Percentiles rank a stretch among this genome's conserved stretches.
Conservation (phyloP, 495 filamentous ascomycete genomes). For the Hypoxylon intermedium region DNA sequence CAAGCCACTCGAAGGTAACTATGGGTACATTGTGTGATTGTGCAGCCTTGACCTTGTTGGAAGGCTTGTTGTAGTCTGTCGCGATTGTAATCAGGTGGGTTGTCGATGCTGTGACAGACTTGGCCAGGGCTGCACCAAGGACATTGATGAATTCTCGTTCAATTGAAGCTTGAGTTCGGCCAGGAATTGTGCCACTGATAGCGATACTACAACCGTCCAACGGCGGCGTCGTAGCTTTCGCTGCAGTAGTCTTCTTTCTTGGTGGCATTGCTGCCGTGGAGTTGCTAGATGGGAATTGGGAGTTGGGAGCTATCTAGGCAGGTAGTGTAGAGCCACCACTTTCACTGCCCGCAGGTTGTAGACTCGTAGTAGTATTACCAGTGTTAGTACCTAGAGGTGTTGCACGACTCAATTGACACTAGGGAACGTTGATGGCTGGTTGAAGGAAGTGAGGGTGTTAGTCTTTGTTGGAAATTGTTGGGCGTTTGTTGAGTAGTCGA, state of each 20-base stretch:
- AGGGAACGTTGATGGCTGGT: not conserved
- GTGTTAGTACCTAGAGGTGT: no score
- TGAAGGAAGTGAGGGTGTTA: not conserved
- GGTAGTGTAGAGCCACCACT: not conserved
- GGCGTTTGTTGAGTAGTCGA: not conserved
- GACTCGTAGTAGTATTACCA: no score
- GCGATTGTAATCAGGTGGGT: conserved; percentile 68
- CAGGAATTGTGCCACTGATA: conserved; percentile 67
- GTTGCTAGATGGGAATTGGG: not conserved
- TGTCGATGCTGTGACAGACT: conserved; percentile 54
- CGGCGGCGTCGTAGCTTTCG: conserved; percentile 36
- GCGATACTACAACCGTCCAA: conserved; percentile 59
- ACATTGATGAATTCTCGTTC: conserved; percentile 50
- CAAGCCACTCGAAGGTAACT: conserved; percentile 69
- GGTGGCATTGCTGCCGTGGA: conserved; percentile 13
- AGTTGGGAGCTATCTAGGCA: not conserved
- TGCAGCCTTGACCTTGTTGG: conserved; percentile 59
- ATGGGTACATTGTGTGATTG: conserved; percentile 58
- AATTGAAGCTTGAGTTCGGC: conserved; percentile 57
- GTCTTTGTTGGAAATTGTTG: no score
- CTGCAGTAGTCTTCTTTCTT: not conserved
- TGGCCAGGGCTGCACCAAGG: conserved; percentile 58
- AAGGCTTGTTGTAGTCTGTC: conserved; percentile 59
- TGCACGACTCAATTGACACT: no score
- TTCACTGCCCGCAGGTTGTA: no score